Conservation (phyloP, 805 yeast genomes). For the Maudiozyma pseudohumilis region DNA sequence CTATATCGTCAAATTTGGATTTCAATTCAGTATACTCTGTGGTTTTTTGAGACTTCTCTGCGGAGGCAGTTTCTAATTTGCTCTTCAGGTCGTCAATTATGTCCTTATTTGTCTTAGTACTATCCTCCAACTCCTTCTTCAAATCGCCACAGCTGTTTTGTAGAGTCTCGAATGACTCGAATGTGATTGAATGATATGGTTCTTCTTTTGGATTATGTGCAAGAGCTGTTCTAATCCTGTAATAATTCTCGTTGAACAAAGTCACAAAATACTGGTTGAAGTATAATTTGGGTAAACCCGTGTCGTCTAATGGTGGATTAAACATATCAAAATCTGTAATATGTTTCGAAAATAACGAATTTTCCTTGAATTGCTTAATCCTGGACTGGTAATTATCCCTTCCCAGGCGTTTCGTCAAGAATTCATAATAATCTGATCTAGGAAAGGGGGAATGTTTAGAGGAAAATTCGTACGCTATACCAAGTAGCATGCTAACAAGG, state of each 20-base stretch:
- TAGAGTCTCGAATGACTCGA: conserved; percentile 37
- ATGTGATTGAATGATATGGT: conserved; percentile 57
- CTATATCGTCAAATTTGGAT: conserved; percentile 5
- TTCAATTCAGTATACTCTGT: conserved; percentile 1
- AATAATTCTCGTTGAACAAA: conserved; percentile 58
- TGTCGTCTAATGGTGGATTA: conserved; percentile 52
- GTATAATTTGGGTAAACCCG: conserved; percentile 81
- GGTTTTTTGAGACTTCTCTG: conserved; percentile 11
- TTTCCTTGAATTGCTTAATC: conserved; percentile 62
- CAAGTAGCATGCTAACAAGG: conserved; percentile 58
- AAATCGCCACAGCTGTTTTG: conserved; percentile 30
- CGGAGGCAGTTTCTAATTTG: conserved; percentile 8
- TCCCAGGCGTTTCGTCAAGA: conserved; percentile 67
- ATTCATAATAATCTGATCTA: conserved; percentile 48
- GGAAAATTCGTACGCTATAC: conserved; percentile 78
- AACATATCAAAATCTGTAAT: conserved; percentile 39
- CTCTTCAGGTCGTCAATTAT: conserved; percentile 17
- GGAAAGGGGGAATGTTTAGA: conserved; percentile 42
- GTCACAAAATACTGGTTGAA: conserved; percentile 56
- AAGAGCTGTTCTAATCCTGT: conserved; percentile 59
- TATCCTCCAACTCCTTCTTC: conserved; percentile 21
- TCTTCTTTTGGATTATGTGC: conserved; percentile 66
- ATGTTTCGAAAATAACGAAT: conserved; percentile 43
- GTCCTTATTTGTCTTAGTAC: conserved; percentile 25
- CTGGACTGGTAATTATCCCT: conserved; percentile 67